These are phyloP conservation scores for Lactuca sativa DNA, from an alignment of 129 eudicot genomes.

Conservation along the genomic window DNA sequence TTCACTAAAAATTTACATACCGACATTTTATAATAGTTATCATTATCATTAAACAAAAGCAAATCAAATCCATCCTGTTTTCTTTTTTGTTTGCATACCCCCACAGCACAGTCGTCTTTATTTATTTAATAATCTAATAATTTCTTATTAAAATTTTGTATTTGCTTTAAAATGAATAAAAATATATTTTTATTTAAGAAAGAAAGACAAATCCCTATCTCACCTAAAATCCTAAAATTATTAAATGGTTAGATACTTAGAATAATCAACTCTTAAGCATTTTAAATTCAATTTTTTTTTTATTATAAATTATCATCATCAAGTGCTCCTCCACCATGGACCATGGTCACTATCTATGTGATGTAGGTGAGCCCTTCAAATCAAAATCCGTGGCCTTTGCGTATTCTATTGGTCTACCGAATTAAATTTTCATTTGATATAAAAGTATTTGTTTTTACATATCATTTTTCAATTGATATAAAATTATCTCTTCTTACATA, in stretches of 20 bases:
- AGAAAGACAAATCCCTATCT: slow-evolving; percentile 1
- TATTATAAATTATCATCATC: background rate
- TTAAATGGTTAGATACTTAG: slow-evolving; percentile 1
- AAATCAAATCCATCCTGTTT: too few species aligned
- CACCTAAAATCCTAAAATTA: slow-evolving; percentile 1
- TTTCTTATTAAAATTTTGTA: too few species aligned
- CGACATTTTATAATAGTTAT: too few species aligned
- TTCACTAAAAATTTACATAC: too few species aligned
- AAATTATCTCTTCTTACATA: too few species aligned
- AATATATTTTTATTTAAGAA: background rate
- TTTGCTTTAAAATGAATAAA: background rate
- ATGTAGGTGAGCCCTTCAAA: slow-evolving; percentile 19
- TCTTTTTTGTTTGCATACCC: too few species aligned
- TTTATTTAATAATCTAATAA: too few species aligned
- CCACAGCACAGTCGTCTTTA: too few species aligned
- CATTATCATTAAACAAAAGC: too few species aligned
- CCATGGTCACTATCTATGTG: slow-evolving; percentile 25
- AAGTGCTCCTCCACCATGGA: slow-evolving; percentile 7
- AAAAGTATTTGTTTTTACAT: background rate
- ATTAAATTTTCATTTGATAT: background rate
- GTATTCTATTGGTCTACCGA: slow-evolving; percentile 17
- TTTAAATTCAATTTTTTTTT: background rate
- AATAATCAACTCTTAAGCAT: slow-evolving; percentile 9
- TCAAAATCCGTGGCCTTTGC: slow-evolving; percentile 23
- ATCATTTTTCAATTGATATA: background rate